phyloP scores from a whole-genome alignment of 768 basidiomycete species.

The Panaeolus papilionaceus region DNA sequence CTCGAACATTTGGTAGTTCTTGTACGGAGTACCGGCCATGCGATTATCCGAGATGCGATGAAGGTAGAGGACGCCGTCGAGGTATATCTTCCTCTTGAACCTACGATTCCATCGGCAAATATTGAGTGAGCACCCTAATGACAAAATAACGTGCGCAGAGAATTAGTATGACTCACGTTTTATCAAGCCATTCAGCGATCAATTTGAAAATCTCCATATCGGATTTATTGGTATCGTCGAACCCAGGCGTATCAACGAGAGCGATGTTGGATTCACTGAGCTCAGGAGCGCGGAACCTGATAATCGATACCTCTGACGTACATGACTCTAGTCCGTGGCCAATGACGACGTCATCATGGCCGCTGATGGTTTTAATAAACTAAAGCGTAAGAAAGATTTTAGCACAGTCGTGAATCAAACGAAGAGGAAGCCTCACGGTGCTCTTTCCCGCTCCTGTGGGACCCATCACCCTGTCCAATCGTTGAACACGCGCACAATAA shows the following conservation, averaged over 20 bases:
- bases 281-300: constrained; percentile 24
- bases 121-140: no score
- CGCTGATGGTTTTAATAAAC: constrained; percentile 23
- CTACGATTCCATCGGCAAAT: constrained; percentile 16
- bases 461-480: constrained; percentile 20
- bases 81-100: constrained; percentile 31
- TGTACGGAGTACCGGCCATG: constrained; percentile 49
- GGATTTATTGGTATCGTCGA: constrained; percentile 31
- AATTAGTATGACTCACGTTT: constrained; percentile 14
- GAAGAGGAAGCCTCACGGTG: not conserved
- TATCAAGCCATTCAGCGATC: constrained; percentile 25
- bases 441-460: constrained; percentile 24
- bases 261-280: constrained; percentile 24
- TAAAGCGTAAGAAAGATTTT: not conserved
- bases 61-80: constrained; percentile 38
- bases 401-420: not conserved
- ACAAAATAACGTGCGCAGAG: not conserved
- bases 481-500: not conserved
- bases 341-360: constrained; percentile 1
- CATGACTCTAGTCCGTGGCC: constrained; percentile 24
- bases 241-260: constrained; percentile 36
- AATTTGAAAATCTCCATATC: constrained; percentile 23
- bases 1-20: constrained; percentile 55
- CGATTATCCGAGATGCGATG: constrained; percentile 42
- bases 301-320: constrained; percentile 23